Evolutionary conservation across 805 yeast genomes (phyloP).

Genomic region (Scheffersomyces ergatensis): DNA sequence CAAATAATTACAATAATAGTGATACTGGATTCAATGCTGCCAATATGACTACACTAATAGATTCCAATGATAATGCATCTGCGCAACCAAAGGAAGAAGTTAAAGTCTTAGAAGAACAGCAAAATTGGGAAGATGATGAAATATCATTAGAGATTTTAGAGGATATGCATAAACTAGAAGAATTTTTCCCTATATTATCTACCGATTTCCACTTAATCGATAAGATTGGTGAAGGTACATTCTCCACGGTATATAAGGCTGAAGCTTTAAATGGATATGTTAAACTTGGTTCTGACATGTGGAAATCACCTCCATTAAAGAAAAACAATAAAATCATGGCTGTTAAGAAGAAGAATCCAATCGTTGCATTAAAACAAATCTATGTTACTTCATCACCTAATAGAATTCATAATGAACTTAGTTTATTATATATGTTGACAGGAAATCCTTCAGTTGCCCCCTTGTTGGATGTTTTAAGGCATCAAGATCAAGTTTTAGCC

Average conservation of each 20-base stretch:
- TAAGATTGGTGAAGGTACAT: slow-evolving; percentile 68
- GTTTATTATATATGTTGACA: slow-evolving; percentile 64
- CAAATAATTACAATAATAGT: neutral
- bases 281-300: slow-evolving; percentile 35
- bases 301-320: slow-evolving; percentile 46
- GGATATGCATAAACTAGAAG: slow-evolving; percentile 55
- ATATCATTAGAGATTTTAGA: slow-evolving; percentile 52
- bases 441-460: slow-evolving; percentile 83
- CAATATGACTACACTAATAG: slow-evolving; percentile 3
- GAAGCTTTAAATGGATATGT: slow-evolving; percentile 47
- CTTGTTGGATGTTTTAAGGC: slow-evolving; percentile 79
- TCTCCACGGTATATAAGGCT: slow-evolving; percentile 61
- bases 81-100: neutral
- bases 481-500: slow-evolving; percentile 89
- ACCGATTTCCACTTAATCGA: slow-evolving; percentile 49
- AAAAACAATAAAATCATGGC: slow-evolving; percentile 16
- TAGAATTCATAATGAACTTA: slow-evolving; percentile 85
- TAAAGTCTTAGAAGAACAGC: slow-evolving; percentile 2
- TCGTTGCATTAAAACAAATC: slow-evolving; percentile 88
- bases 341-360: slow-evolving; percentile 30
- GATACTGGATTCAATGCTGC: neutral
- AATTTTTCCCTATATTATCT: slow-evolving; percentile 52
- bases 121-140: slow-evolving; percentile 39
- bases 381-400: slow-evolving; percentile 95
- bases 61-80: neutral